Evolutionary conservation across 306 rosid species (phyloP).

Genomic region (Medicago lupulina): DNA sequence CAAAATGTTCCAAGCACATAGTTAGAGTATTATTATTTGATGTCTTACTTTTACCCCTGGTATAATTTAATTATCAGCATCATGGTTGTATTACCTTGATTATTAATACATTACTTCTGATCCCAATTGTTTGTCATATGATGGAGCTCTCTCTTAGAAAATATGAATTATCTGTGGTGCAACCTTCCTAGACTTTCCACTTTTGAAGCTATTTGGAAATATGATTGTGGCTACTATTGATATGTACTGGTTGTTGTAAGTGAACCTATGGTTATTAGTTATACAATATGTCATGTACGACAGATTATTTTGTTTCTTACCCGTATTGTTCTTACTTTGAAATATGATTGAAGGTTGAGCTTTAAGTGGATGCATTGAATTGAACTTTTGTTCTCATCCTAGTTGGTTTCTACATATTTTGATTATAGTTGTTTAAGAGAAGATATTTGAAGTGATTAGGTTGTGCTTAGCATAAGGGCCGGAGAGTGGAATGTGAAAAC

Average conservation of each 20-base stretch:
- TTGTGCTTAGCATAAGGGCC: background rate
- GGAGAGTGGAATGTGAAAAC: background rate
- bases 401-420: background rate
- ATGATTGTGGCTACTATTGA: slow-evolving; percentile 5
- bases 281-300: background rate
- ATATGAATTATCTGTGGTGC: background rate
- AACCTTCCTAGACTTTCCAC: background rate
- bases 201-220: slow-evolving; percentile 16
- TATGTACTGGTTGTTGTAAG: background rate
- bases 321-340: background rate
- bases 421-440: background rate
- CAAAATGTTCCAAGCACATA: slow-evolving; percentile 5
- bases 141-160: background rate
- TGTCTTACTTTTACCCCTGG: background rate
- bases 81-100: background rate
- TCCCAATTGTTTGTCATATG: background rate
- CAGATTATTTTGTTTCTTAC: background rate
- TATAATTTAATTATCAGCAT: background rate
- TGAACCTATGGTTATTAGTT: background rate
- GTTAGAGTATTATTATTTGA: background rate
- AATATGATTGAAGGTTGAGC: background rate
- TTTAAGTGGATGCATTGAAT: background rate
- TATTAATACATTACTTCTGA: background rate
- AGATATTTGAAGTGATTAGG: background rate
- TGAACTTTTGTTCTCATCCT: background rate